These are phyloP conservation scores for Pseudoneurospora amorphoporcata DNA, from an alignment of 495 filamentous ascomycete species.

Conservation along the genomic window DNA sequence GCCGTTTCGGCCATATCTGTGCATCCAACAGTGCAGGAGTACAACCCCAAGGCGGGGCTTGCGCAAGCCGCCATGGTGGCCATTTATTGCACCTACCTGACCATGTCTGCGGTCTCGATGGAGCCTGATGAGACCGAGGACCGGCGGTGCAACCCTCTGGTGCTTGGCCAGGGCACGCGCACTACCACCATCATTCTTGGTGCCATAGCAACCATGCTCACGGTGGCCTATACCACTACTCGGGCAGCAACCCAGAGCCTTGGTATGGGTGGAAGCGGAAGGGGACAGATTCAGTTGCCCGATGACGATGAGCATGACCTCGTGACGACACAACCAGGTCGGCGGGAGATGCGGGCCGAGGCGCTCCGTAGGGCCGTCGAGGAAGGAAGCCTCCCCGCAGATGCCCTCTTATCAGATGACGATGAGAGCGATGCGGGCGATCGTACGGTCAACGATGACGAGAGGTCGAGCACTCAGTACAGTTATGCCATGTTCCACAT, in stretches of 20 bases:
- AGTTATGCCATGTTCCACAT: slow-evolving; percentile 94
- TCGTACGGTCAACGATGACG: slow-evolving; percentile 66
- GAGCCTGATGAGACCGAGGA: slow-evolving; percentile 73
- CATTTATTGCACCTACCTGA: slow-evolving; percentile 96
- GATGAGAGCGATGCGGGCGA: slow-evolving; percentile 57
- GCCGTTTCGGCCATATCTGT: slow-evolving; percentile 75
- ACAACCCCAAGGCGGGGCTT: slow-evolving; percentile 84
- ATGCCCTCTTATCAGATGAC: slow-evolving; percentile 73
- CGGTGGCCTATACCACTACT: slow-evolving; percentile 94
- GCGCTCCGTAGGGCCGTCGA: slow-evolving; percentile 87
- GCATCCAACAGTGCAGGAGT: slow-evolving; percentile 82
- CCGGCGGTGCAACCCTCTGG: slow-evolving; percentile 82
- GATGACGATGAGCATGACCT: slow-evolving; percentile 71
- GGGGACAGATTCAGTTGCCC: slow-evolving; percentile 42
- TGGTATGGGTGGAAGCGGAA: slow-evolving; percentile 56
- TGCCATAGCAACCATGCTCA: slow-evolving; percentile 92
- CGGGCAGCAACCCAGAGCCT: slow-evolving; percentile 91
- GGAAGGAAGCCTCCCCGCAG: slow-evolving; percentile 80
- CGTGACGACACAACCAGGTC: slow-evolving; percentile 77
- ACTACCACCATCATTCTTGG: slow-evolving; percentile 83
- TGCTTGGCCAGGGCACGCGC: slow-evolving; percentile 81
- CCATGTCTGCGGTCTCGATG: slow-evolving; percentile 97
- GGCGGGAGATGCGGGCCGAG: slow-evolving; percentile 84
- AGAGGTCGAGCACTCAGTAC: slow-evolving; percentile 83
- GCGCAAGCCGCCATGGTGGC: slow-evolving; percentile 97